Percentiles rank a stretch among this genome's conserved stretches.
phyloP scores from a whole-genome alignment of 768 basidiomycete species.

The Suillus subluteus region DNA sequence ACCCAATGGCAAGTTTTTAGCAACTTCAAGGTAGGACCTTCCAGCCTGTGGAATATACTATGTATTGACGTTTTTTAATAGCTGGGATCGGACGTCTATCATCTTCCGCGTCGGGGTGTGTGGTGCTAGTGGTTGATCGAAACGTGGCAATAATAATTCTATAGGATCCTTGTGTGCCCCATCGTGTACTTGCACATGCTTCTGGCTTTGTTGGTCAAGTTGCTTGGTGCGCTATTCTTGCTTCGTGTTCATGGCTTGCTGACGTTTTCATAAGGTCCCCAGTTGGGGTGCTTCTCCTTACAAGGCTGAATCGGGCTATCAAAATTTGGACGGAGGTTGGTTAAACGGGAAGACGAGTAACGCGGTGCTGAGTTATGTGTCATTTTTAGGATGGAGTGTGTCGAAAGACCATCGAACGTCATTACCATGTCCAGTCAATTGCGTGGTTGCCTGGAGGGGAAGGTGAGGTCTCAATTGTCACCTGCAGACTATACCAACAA shows the following conservation, averaged over 20 bases:
- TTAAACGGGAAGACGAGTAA: too few relatives aligned
- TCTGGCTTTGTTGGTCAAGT: conserved; percentile 79
- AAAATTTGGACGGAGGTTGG: conserved; percentile 74
- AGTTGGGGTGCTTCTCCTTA: conserved; percentile 60
- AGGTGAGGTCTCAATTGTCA: conserved; percentile 38
- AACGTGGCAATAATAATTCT: not conserved
- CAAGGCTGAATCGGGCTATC: conserved; percentile 64
- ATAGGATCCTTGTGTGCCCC: conserved; percentile 60
- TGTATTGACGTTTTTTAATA: conserved; percentile 24
- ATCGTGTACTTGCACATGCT: conserved; percentile 67
- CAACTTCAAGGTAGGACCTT: conserved; percentile 62
- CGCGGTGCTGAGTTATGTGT: not conserved
- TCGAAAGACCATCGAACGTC: conserved; percentile 62
- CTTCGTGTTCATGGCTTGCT: conserved; percentile 1
- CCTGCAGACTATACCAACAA: not conserved
- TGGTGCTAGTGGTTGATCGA: conserved; percentile 10
- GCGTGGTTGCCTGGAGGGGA: conserved; percentile 70
- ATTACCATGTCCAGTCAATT: conserved; percentile 59
- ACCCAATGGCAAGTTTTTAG: conserved; percentile 73
- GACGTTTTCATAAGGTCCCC: conserved; percentile 55
- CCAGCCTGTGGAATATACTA: not conserved
- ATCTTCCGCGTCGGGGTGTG: conserved; percentile 69
- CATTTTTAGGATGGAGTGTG: conserved; percentile 65
- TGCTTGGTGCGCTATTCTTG: conserved; percentile 53
- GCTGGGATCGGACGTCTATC: conserved; percentile 73